Evolutionary conservation across 768 basidiomycete species (phyloP).

Genomic region (Rhizopogon vesiculosus): DNA sequence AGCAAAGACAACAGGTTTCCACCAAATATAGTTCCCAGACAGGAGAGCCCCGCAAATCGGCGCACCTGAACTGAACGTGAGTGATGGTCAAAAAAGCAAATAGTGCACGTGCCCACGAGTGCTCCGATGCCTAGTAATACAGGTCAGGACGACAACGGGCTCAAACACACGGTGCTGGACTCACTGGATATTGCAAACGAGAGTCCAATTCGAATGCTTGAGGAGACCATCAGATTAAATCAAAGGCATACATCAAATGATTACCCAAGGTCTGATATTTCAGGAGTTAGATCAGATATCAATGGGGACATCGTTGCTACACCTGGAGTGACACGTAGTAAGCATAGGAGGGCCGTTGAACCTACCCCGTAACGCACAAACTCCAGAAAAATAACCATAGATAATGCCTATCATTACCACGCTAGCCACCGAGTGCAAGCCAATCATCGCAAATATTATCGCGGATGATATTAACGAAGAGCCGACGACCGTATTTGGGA

Average conservation of each 20-base stretch:
- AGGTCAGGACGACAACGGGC: background rate
- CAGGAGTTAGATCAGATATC: constrained; percentile 38
- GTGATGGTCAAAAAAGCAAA: constrained; percentile 4
- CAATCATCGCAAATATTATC: constrained; percentile 40
- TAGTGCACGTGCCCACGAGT: constrained; percentile 13
- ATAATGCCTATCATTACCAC: constrained; percentile 35
- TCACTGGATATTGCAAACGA: constrained; percentile 41
- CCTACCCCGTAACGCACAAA: constrained; percentile 16
- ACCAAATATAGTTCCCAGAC: constrained; percentile 47
- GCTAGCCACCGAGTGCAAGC: constrained; percentile 30
- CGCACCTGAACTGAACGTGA: constrained; percentile 34
- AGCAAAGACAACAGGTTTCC: constrained; percentile 50
- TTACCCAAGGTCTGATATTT: constrained; percentile 48
- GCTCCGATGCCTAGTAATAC: constrained; percentile 17
- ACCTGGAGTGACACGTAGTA: constrained; percentile 15
- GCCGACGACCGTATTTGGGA: constrained; percentile 39
- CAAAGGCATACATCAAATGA: background rate
- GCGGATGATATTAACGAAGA: constrained; percentile 28
- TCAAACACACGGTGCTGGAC: background rate
- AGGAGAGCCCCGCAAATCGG: constrained; percentile 57
- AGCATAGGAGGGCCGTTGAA: background rate
- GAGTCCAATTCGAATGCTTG: constrained; percentile 38
- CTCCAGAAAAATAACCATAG: constrained; percentile 48
- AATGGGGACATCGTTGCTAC: constrained; percentile 39
- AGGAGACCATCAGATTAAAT: background rate